phyloP scores from a whole-genome alignment of 768 basidiomycete genomes.

The Panellus pusillus region DNA sequence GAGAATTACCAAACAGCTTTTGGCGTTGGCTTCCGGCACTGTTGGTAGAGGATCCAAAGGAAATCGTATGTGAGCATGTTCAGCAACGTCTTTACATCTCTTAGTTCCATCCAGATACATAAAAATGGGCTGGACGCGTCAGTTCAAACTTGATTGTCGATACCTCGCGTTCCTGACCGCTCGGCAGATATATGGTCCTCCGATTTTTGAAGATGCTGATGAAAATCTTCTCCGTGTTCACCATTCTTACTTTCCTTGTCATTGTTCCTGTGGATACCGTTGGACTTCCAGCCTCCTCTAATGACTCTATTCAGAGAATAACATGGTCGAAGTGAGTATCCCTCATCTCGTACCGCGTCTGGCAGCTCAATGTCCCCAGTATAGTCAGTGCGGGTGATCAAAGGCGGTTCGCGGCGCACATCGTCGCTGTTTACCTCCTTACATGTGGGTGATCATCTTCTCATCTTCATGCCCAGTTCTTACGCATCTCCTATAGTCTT shows the following conservation, averaged over 20 bases:
- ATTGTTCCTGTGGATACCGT: conserved; percentile 58
- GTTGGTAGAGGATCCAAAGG: conserved; percentile 38
- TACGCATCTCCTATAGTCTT: conserved; percentile 45
- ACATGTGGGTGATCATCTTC: conserved; percentile 44
- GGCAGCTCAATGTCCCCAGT: conserved; percentile 24
- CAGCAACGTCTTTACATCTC: neutral
- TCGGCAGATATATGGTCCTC: conserved; percentile 53
- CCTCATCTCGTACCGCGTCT: conserved; percentile 24
- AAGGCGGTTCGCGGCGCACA: conserved; percentile 55
- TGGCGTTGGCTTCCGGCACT: conserved; percentile 56
- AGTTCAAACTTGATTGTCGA: conserved; percentile 32
- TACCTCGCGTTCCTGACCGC: neutral
- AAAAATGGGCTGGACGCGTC: conserved; percentile 72
- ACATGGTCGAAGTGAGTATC: conserved; percentile 51
- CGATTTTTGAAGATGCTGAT: conserved; percentile 67
- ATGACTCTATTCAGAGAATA: conserved; percentile 40
- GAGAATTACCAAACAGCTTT: conserved; percentile 41
- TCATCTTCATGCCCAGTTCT: neutral
- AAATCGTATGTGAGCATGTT: conserved; percentile 38
- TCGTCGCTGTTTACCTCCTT: conserved; percentile 50
- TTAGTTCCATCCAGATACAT: conserved; percentile 37
- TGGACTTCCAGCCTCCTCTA: conserved; percentile 34
- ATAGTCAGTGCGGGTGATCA: conserved; percentile 35
- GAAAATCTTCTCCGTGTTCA: conserved; percentile 53
- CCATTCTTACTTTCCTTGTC: conserved; percentile 60